Percentiles rank a stretch among this genome's conserved stretches.
These are phyloP conservation scores for Alternaria arbusti DNA, from an alignment of 2,329 filamentous ascomycete genomes.

Conservation along the genomic window DNA sequence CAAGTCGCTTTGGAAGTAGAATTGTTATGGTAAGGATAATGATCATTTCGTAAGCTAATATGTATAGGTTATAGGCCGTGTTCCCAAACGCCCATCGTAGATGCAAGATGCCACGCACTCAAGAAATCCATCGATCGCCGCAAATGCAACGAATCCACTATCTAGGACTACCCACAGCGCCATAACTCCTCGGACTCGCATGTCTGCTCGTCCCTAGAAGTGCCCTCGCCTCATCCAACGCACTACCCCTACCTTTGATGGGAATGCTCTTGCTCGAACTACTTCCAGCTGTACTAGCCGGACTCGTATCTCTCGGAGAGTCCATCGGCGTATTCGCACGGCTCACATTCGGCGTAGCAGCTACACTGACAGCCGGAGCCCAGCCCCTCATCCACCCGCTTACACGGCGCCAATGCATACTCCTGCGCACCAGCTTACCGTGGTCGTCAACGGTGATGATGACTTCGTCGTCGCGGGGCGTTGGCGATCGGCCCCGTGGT, in stretches of 20 bases:
- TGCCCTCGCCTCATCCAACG: conserved; percentile 47
- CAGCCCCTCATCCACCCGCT: conserved; percentile 71
- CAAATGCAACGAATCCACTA: neutral
- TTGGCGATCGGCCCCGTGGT: conserved; percentile 21
- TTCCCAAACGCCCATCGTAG: neutral
- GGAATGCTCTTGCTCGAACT: conserved; percentile 31
- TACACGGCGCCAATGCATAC: conserved; percentile 63
- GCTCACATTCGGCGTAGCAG: conserved; percentile 41
- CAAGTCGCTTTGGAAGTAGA: neutral
- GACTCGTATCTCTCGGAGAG: conserved; percentile 25
- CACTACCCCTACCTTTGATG: conserved; percentile 25
- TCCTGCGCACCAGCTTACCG: conserved; percentile 36
- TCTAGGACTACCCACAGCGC: conserved; percentile 25
- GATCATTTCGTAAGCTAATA: neutral
- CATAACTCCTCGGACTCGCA: conserved; percentile 46
- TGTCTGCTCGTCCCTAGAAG: conserved; percentile 40
- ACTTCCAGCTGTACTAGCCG: conserved; percentile 4
- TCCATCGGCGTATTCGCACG: conserved; percentile 36
- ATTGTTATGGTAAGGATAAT: neutral
- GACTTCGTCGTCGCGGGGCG: conserved; percentile 51
- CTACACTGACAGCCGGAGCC: conserved; percentile 60
- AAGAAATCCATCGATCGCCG: neutral
- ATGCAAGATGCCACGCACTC: neutral
- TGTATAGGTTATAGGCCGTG: neutral
- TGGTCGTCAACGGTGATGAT: conserved; percentile 53